phyloP scores from a whole-genome alignment of 352 stramenopile genomes.

The Phytophthora fragariaefolia region DNA sequence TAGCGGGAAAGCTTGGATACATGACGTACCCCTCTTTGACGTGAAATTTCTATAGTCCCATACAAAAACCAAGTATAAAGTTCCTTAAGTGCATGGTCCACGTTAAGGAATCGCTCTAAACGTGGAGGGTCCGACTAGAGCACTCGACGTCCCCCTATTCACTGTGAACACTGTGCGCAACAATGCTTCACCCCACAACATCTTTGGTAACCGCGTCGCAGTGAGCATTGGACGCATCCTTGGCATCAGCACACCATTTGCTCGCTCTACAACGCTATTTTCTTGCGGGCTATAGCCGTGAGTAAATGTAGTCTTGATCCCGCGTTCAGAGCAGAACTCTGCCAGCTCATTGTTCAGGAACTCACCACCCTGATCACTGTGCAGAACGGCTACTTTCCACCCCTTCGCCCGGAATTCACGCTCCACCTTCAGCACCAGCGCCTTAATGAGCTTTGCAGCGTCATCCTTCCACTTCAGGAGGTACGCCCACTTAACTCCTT shows the following conservation, averaged over 20 bases:
- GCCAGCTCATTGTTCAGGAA: constrained; percentile 17
- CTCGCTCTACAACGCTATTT: constrained; percentile 28
- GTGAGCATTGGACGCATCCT: constrained; percentile 14
- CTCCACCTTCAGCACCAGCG: constrained; percentile 13
- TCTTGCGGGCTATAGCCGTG: constrained; percentile 32
- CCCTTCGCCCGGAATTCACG: constrained; percentile 5
- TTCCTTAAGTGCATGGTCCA: no score
- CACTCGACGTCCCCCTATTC: constrained; percentile 21
- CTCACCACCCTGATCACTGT: constrained; percentile 20
- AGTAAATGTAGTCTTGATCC: constrained; percentile 15
- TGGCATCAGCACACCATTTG: constrained; percentile 1
- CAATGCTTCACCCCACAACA: constrained; percentile 19
- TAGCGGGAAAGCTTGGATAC: no score
- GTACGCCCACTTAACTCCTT: neutral
- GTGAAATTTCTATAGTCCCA: no score
- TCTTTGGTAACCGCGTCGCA: constrained; percentile 17
- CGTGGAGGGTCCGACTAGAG: no score
- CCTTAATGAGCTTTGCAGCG: neutral
- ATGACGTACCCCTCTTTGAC: no score
- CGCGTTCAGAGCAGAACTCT: constrained; percentile 3
- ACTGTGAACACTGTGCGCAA: constrained; percentile 15
- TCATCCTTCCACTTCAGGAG: constrained; percentile 8
- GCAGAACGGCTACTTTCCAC: constrained; percentile 6
- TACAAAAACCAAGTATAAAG: no score
- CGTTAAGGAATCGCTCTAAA: no score